A percentile compares a stretch with the other conserved stretches of the same genome.
Conservation (phyloP, 2,329 filamentous ascomycete genomes). For the Fusarium beomiforme region DNA sequence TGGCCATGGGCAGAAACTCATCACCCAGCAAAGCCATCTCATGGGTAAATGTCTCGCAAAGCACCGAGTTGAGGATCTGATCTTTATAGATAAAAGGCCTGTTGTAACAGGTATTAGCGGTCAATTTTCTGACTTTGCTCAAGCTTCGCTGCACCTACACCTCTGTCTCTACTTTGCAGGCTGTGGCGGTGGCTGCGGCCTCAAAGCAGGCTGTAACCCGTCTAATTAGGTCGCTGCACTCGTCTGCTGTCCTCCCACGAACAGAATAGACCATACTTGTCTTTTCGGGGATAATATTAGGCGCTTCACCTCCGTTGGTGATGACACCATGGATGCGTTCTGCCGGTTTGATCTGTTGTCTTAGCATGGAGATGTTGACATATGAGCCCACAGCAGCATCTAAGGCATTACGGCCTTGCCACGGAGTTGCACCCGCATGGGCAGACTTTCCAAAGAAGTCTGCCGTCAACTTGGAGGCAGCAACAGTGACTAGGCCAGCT, state of each 20-base stretch:
- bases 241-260: not conserved
- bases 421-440: not conserved
- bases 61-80: not conserved
- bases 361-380: not conserved
- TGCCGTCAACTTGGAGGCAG: not conserved
- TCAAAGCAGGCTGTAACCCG: not conserved
- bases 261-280: not conserved
- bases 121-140: not conserved
- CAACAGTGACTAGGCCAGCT: not conserved
- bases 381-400: not conserved
- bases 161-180: not conserved
- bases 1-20: not conserved
- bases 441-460: not conserved
- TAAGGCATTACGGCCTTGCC: not conserved
- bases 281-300: not conserved
- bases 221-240: not conserved
- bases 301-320: not conserved
- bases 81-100: not conserved
- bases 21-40: not conserved
- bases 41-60: not conserved
- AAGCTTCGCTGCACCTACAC: not conserved
- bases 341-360: not conserved
- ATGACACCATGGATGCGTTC: not conserved
- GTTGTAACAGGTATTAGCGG: too few relatives aligned
- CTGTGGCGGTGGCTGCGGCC: not conserved